Conservation (phyloP, 257 asterid genomes). For the Jaltomata sinuosa region DNA sequence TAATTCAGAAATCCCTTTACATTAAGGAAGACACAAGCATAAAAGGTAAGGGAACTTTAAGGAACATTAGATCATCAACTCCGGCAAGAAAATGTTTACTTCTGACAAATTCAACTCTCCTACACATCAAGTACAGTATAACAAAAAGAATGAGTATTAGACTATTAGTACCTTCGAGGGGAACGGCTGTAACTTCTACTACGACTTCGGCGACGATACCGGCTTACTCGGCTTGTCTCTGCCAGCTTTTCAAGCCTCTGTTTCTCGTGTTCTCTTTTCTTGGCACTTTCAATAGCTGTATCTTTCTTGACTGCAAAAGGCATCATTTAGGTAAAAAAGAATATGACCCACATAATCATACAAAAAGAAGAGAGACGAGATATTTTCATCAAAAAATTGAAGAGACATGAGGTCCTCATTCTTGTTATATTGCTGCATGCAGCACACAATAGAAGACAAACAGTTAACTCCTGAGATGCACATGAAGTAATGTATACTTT, state of each 20-base stretch:
- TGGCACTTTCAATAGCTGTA: slow-evolving; percentile 83
- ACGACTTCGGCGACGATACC: slow-evolving; percentile 57
- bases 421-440: slow-evolving; percentile 16
- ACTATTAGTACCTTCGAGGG: slow-evolving; percentile 58
- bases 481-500: slow-evolving; percentile 59
- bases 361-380: neutral
- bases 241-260: slow-evolving; percentile 92
- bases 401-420: slow-evolving; percentile 5
- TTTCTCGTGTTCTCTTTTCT: slow-evolving; percentile 87
- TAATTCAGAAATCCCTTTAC: neutral
- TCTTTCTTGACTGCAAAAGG: slow-evolving; percentile 75
- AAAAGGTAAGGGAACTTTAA: neutral
- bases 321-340: slow-evolving; percentile 6
- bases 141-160: neutral
- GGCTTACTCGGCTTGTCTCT: slow-evolving; percentile 56
- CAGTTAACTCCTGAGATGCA: slow-evolving; percentile 31
- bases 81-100: neutral
- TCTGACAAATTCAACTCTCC: neutral
- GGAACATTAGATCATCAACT: neutral
- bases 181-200: slow-evolving; percentile 88
- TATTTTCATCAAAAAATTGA: neutral
- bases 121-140: neutral
- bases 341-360: neutral
- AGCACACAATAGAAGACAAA: slow-evolving; percentile 12
- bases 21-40: neutral